Evolutionary conservation across 1,284 basidiomycete genomes (phyloP).

Genomic region (Cystobasidium slooffiae): DNA sequence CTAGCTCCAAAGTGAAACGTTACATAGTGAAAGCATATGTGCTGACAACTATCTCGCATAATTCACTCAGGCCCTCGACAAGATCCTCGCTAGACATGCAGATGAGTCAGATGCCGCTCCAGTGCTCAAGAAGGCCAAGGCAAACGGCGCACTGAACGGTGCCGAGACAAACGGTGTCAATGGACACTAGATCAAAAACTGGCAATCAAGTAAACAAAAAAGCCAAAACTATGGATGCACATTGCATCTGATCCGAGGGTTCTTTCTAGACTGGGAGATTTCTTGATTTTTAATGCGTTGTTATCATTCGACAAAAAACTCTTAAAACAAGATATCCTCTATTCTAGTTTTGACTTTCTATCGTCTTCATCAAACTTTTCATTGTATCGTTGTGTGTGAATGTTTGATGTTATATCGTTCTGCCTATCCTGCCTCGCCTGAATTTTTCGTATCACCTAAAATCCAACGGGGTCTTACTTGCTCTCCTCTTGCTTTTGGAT

Average conservation of each 20-base stretch:
- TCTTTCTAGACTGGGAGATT: too few species aligned
- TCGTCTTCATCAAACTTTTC: too few species aligned
- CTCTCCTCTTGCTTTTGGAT: too few species aligned
- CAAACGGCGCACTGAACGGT: constrained; percentile 18
- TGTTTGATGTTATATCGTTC: too few species aligned
- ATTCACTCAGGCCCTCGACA: constrained; percentile 45
- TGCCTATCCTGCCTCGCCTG: too few species aligned
- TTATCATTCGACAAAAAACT: too few species aligned
- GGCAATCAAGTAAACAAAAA: neutral
- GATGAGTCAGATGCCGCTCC: constrained; percentile 46
- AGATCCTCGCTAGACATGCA: constrained; percentile 50
- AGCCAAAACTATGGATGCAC: neutral
- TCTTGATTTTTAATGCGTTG: too few species aligned
- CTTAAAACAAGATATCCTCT: too few species aligned
- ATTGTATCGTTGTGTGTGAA: too few species aligned
- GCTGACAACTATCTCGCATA: neutral
- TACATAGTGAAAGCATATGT: neutral
- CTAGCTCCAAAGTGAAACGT: neutral
- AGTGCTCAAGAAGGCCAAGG: constrained; percentile 50
- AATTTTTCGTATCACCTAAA: too few species aligned
- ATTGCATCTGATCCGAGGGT: neutral
- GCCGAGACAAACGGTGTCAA: constrained; percentile 22
- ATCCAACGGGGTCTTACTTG: too few species aligned
- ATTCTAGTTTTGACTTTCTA: too few species aligned
- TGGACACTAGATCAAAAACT: constrained; percentile 22